Evolutionary conservation across 805 yeast genomes (phyloP), one percentile per base, ranked within the genome.

Genomic region (Wickerhamia fluorescens): DNA sequence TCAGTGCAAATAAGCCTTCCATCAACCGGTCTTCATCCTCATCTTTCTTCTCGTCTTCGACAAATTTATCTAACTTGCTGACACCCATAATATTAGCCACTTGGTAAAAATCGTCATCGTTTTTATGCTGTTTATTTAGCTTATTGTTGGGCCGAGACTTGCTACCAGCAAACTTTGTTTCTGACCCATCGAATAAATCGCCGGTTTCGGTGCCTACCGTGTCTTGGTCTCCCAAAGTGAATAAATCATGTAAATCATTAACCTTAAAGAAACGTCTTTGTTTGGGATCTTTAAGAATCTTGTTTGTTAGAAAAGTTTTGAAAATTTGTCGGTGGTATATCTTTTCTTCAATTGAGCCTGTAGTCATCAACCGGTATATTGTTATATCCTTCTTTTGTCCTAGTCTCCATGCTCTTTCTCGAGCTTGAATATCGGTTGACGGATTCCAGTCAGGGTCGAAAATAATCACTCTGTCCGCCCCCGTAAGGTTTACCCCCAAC

Each of bases 381-480:
- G 87, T 75, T 6, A 89, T 96, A 42, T 88, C 95, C 34, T 78
- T 75, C 49, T 82, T 88, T 53, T 89, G 98, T 1, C 98, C 98
- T 38, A 89, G 66, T 40, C 98, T 66, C 97, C 97, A 92, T 0
- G 97, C 96, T 27, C 98, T 60, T 51, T 89, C 98, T 35, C 97
- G 66, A 0, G 98, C 98, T 55, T 89, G 98, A 35, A 88, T 69
- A 59, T 89, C 98, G 0, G 97, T 92, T 1, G 96, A 86, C 1
- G 98, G 98, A 47, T 89, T 89, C 98, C 98, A 89, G 55, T 92
- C 97, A 0, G 98, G 98, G 47, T 89, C 98, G 50, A 72, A 89
- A 10, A 89, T 89, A 14, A 89, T 85, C 8, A 89, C 96, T 25
- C 97, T 61, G 41, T 87, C 87, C 0, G 98, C 97, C 3, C 97